Evolutionary conservation across 2,329 filamentous ascomycete genomes (phyloP), one percentile per base, ranked within the genome.

Genomic region (Diaporthe destruens): DNA sequence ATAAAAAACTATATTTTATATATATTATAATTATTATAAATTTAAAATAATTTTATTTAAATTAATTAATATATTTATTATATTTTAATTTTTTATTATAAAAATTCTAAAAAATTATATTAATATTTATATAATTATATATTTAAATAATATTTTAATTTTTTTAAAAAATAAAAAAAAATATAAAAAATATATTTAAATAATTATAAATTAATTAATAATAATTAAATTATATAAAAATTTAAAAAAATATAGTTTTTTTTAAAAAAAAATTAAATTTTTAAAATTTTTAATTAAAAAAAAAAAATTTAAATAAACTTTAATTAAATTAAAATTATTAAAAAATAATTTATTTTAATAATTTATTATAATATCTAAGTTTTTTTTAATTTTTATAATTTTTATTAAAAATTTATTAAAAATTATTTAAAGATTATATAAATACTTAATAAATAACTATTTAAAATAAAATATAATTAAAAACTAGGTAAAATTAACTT

Each of bases 101-200:
- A n/a, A n/a, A n/a, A n/a, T n/a, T n/a, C n/a, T n/a, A n/a, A n/a
- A 32, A 32, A 29, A 54, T 16, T 54, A 54, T 54, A 54, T 54
- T 32, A 49, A 49, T 49, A 49, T 49, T 2, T 49, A 49, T 49
- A 49, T 49, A n/a, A 49, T 49, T 49, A 49, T 49, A 6, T 49
- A 49, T 49, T 49, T 49, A 49, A 23, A 49, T 23, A 51, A 51
- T 51, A 51, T 51, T 51, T 51, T 51, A 23, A 51, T 36, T 36
- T 51, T 44, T 44, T 44, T 44, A 16, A 18, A 44, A 20, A 44
- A 23, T 23, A 51, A 23, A 23, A 5, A 51, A 5, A 11, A 51
- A 8, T n/a, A 51, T 23, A 18, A 44, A 16, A 18, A 44, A 11
- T 51, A 51, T 51, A 51, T 51, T 23, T 51, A 51, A 51, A 51